Conservation (phyloP, 2,329 filamentous ascomycete species). For the Aspergillus clavatus region DNA sequence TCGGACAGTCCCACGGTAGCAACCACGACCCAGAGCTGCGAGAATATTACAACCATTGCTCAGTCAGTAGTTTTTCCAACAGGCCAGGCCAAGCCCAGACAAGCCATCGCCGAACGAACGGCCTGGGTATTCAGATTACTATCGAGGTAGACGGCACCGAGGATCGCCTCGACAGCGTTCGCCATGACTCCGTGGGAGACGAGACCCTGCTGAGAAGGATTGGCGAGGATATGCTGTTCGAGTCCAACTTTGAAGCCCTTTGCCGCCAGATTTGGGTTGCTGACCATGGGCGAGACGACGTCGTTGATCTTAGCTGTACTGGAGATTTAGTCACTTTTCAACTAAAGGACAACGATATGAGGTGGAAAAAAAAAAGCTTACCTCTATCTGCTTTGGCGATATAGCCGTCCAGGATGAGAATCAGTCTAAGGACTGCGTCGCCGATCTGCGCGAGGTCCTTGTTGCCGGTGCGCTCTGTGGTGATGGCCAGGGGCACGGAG, state of each 20-base stretch:
- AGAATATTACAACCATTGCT: neutral
- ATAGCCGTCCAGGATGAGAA: conserved; percentile 3
- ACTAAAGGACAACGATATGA: too few species aligned
- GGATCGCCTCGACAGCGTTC: conserved; percentile 29
- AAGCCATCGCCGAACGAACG: conserved; percentile 6
- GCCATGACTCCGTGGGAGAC: conserved; percentile 23
- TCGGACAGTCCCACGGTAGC: neutral
- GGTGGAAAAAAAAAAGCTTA: too few species aligned
- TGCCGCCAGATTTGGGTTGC: conserved; percentile 12
- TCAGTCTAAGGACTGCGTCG: conserved; percentile 2
- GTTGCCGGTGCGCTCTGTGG: neutral
- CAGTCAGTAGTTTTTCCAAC: neutral
- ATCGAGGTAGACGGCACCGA: conserved; percentile 32
- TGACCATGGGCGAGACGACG: neutral
- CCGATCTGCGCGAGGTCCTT: conserved; percentile 8
- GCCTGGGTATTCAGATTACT: conserved; percentile 12
- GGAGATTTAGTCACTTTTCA: neutral
- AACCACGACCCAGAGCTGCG: neutral
- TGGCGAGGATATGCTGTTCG: conserved; percentile 8
- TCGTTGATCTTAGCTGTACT: conserved; percentile 1
- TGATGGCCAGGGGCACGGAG: neutral
- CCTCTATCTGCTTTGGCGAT: neutral
- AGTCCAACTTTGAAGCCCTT: conserved; percentile 8
- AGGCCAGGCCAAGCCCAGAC: conserved; percentile 11
- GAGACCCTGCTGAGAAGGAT: conserved; percentile 11